A percentile compares a stretch with the other conserved stretches of the same genome.
Evolutionary conservation across 345 rosid genomes (phyloP).

Genomic region (Eucalyptus globulus): DNA sequence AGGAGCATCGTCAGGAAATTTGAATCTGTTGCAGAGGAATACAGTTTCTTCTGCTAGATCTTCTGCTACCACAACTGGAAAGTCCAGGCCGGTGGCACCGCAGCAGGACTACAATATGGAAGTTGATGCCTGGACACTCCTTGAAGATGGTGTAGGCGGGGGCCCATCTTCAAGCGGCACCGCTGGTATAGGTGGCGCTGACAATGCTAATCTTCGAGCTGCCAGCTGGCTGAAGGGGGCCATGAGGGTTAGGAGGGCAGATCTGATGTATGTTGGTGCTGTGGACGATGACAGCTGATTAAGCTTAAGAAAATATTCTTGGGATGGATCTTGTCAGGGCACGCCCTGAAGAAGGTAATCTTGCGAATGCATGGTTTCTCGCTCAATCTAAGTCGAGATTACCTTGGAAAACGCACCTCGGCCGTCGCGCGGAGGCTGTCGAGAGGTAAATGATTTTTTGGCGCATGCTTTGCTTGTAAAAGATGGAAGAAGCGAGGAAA

Average conservation of each 20-base stretch:
- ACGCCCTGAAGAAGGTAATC: slow-evolving; percentile 11
- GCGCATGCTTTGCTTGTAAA: not conserved
- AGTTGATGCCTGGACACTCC: slow-evolving; percentile 89
- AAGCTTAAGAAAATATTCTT: not conserved
- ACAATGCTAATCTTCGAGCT: slow-evolving; percentile 73
- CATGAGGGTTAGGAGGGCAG: slow-evolving; percentile 75
- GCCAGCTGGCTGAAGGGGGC: slow-evolving; percentile 94
- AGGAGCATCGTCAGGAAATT: slow-evolving; percentile 20
- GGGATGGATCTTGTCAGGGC: slow-evolving; percentile 17
- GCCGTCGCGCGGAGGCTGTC: slow-evolving; percentile 1
- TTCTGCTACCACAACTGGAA: slow-evolving; percentile 25
- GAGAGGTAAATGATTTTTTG: slow-evolving; percentile 2
- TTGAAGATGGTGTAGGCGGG: slow-evolving; percentile 88
- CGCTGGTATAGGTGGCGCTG: slow-evolving; percentile 43
- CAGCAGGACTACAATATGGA: slow-evolving; percentile 55
- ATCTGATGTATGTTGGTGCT: slow-evolving; percentile 75
- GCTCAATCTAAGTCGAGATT: slow-evolving; percentile 2
- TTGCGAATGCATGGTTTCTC: not conserved
- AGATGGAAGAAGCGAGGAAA: not conserved
- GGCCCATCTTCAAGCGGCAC: slow-evolving; percentile 43
- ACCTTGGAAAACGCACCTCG: not conserved
- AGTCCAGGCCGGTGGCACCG: slow-evolving; percentile 33
- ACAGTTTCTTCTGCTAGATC: slow-evolving; percentile 23
- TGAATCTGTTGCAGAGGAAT: slow-evolving; percentile 29
- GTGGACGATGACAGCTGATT: slow-evolving; percentile 90